Percentiles rank a stretch among this genome's conserved stretches.
These are phyloP conservation scores for Pseudopyrenochaeta lycopersici DNA, from an alignment of 2,329 filamentous ascomycete species.

Conservation along the genomic window DNA sequence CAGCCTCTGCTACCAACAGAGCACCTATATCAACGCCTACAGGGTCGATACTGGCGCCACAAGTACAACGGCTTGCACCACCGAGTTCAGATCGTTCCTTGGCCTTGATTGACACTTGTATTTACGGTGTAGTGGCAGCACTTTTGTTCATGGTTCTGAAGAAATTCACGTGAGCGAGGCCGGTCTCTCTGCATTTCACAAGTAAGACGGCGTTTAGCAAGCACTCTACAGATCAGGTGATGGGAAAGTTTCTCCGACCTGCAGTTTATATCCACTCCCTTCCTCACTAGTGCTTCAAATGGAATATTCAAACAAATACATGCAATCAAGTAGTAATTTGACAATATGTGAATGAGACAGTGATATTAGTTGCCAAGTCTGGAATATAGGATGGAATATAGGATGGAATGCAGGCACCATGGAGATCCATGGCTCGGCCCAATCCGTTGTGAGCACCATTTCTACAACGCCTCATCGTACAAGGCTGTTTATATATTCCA, in stretches of 20 bases:
- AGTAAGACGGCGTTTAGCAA: neutral
- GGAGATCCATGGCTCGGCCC: too few relatives aligned
- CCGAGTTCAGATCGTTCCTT: conserved; percentile 63
- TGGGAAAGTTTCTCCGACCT: too few relatives aligned
- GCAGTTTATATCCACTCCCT: too few relatives aligned
- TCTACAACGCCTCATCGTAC: conserved; percentile 19
- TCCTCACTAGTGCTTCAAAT: too few relatives aligned
- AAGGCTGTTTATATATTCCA: conserved; percentile 35
- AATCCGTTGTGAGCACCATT: too few relatives aligned
- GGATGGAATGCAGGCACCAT: too few relatives aligned
- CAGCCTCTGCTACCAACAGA: neutral
- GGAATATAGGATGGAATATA: too few relatives aligned
- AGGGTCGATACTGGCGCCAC: conserved; percentile 19
- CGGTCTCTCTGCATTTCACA: neutral
- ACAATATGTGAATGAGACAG: too few relatives aligned
- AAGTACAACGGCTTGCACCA: conserved; percentile 32
- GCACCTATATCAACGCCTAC: conserved; percentile 16
- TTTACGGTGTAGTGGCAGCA: conserved; percentile 74
- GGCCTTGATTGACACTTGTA: conserved; percentile 82
- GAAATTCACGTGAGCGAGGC: conserved; percentile 45
- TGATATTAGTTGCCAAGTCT: too few relatives aligned
- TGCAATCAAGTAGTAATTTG: too few relatives aligned
- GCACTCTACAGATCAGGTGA: too few relatives aligned
- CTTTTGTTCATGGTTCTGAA: conserved; percentile 73
- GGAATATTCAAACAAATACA: too few relatives aligned